Evolutionary conservation across 2,329 filamentous ascomycete genomes (phyloP).

Genomic region (Alternaria arborescens): DNA sequence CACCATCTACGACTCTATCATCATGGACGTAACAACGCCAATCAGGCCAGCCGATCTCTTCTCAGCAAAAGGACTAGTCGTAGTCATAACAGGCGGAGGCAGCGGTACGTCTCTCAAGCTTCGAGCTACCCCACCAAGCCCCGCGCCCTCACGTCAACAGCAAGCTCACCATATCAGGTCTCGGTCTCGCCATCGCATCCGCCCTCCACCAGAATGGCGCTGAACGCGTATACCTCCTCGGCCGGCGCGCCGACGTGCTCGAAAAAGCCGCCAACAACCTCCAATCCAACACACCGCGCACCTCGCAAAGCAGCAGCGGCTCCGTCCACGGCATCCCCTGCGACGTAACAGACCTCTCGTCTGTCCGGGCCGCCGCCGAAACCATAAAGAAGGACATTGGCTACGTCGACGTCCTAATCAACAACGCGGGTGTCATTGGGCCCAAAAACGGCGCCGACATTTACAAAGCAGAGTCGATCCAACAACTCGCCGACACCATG

Average conservation of each 20-base stretch:
- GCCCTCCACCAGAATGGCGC: constrained; percentile 54
- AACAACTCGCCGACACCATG: constrained; percentile 55
- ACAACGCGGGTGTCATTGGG: constrained; percentile 61
- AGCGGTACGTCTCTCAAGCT: constrained; percentile 44
- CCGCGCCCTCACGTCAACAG: constrained; percentile 13
- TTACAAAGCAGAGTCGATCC: constrained; percentile 55
- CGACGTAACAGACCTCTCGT: constrained; percentile 55
- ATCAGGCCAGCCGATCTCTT: constrained; percentile 49
- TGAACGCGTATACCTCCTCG: constrained; percentile 57
- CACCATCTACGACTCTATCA: not conserved
- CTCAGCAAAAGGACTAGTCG: constrained; percentile 51
- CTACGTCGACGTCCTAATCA: constrained; percentile 62
- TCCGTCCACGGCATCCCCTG: constrained; percentile 54
- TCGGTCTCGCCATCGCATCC: constrained; percentile 53
- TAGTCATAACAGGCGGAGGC: constrained; percentile 55
- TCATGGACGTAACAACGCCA: constrained; percentile 48
- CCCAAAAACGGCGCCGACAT: constrained; percentile 54
- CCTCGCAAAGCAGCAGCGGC: constrained; percentile 25
- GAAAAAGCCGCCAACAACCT: constrained; percentile 51
- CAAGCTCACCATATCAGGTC: constrained; percentile 35
- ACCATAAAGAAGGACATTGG: constrained; percentile 54
- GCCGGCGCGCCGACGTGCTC: constrained; percentile 53
- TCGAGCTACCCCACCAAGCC: constrained; percentile 41
- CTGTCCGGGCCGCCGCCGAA: constrained; percentile 53
- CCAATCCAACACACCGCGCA: constrained; percentile 37